Evolutionary conservation across 1,284 basidiomycete genomes (phyloP).

Genomic region (Bjerkandera adusta): DNA sequence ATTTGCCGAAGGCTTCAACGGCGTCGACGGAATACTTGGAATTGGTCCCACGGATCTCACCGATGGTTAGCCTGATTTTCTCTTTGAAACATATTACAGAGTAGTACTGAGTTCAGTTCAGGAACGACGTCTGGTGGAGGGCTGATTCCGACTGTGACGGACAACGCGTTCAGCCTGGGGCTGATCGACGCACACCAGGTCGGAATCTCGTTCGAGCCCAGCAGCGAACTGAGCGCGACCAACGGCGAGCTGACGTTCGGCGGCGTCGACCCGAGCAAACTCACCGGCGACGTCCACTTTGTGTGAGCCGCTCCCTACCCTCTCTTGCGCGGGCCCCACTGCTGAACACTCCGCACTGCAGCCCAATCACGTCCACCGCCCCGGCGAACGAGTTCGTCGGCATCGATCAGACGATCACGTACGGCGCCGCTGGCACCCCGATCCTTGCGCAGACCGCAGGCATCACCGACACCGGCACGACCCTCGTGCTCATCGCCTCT

Average conservation of each 20-base stretch:
- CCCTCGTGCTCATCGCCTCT: slow-evolving; percentile 16
- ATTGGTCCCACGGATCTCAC: slow-evolving; percentile 55
- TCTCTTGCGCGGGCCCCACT: slow-evolving; percentile 43
- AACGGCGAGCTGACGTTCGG: slow-evolving; percentile 47
- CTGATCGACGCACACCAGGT: slow-evolving; percentile 42
- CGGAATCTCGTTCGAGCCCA: slow-evolving; percentile 51
- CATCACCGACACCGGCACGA: slow-evolving; percentile 21
- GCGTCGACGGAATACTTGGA: slow-evolving; percentile 41
- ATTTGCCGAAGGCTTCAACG: slow-evolving; percentile 33
- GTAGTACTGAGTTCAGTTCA: no score
- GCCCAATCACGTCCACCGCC: slow-evolving; percentile 28
- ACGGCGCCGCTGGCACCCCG: slow-evolving; percentile 22
- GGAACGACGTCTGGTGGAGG: slow-evolving; percentile 30
- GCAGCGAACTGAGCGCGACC: slow-evolving; percentile 28
- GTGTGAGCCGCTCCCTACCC: slow-evolving; percentile 45
- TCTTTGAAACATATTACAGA: not conserved
- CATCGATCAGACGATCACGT: slow-evolving; percentile 26
- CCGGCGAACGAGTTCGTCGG: slow-evolving; percentile 34
- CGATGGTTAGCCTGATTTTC: slow-evolving; percentile 9
- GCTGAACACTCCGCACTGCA: slow-evolving; percentile 5
- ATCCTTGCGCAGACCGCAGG: slow-evolving; percentile 24
- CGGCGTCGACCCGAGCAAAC: slow-evolving; percentile 44
- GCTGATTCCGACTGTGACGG: slow-evolving; percentile 36
- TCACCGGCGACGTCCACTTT: slow-evolving; percentile 44
- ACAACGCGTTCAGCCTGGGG: slow-evolving; percentile 38